Evolutionary conservation across 345 rosid genomes (phyloP).

Genomic region (Bruguiera sexangula): DNA sequence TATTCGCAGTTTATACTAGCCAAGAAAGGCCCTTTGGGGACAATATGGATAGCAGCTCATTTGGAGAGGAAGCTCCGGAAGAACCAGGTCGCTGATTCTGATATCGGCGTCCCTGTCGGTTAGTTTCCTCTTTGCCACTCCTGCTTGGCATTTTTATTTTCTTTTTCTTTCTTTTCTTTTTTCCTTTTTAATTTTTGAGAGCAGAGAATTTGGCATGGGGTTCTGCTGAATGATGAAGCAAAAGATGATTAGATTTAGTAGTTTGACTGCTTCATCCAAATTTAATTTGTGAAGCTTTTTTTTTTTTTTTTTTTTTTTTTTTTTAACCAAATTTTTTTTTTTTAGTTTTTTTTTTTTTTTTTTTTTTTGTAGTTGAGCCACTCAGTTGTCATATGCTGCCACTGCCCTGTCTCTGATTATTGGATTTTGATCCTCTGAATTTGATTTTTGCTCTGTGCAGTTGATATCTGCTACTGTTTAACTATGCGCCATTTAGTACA

Average conservation of each 20-base stretch:
- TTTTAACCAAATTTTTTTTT: background rate
- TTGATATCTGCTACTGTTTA: background rate
- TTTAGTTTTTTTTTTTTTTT: no score
- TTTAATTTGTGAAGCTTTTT: background rate
- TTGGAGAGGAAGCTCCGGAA: conserved; percentile 99
- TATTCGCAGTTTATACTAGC: conserved; percentile 99
- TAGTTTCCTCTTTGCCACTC: conserved; percentile 22
- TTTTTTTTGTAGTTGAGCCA: background rate
- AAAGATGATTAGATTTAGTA: no score
- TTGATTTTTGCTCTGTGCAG: no score
- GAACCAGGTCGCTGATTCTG: conserved; percentile 99
- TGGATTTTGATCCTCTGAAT: background rate
- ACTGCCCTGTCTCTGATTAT: background rate
- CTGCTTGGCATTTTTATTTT: background rate
- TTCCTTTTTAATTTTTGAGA: background rate
- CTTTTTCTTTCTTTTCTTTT: background rate
- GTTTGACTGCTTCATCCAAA: background rate
- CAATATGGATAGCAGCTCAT: conserved; percentile 99
- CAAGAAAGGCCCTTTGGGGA: conserved; percentile 99
- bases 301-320: background rate
- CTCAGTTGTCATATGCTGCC: background rate
- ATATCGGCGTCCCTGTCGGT: conserved; percentile 98
- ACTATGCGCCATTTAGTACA: background rate
- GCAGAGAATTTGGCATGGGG: background rate
- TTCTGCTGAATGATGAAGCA: background rate